A percentile compares a stretch with the other conserved stretches of the same genome.
phyloP scores from a whole-genome alignment of 1,284 basidiomycete species.

The Cutaneotrichosporon sp. region DNA sequence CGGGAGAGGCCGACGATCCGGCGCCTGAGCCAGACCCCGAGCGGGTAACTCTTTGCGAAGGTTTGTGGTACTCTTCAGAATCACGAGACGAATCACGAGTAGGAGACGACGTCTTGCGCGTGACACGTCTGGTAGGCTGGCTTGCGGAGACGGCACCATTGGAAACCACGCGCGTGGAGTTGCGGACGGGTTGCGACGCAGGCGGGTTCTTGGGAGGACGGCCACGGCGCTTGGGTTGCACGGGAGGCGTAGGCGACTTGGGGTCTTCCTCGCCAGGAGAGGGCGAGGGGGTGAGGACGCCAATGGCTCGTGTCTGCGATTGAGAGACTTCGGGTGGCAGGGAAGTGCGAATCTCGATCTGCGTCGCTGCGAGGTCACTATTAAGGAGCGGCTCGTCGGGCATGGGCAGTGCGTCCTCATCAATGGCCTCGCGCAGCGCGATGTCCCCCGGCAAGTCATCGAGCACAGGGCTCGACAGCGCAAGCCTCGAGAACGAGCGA shows the following conservation, averaged over 20 bases:
- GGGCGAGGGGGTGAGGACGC: background rate
- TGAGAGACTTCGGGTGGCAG: too few relatives aligned
- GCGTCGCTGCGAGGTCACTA: slow-evolving; percentile 5
- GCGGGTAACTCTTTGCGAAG: too few relatives aligned
- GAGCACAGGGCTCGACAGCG: background rate
- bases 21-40: too few relatives aligned
- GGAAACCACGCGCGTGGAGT: background rate
- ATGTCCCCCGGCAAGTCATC: slow-evolving; percentile 12
- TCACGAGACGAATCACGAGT: too few relatives aligned
- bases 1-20: slow-evolving; percentile 2
- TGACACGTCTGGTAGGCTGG: too few relatives aligned
- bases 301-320: background rate
- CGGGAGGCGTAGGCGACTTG: background rate
- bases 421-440: slow-evolving; percentile 16
- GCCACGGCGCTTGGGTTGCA: slow-evolving; percentile 1
- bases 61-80: too few relatives aligned
- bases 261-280: too few relatives aligned
- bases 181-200: background rate
- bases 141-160: background rate
- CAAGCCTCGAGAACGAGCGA: slow-evolving; percentile 5
- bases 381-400: background rate
- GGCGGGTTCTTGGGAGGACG: background rate
- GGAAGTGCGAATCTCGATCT: too few relatives aligned
- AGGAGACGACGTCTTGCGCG: too few relatives aligned
- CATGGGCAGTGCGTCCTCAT: slow-evolving; percentile 8